A percentile compares a stretch with the other conserved stretches of the same genome.
phyloP scores from a whole-genome alignment of 495 filamentous ascomycete species.

The Neohortaea acidophila region DNA sequence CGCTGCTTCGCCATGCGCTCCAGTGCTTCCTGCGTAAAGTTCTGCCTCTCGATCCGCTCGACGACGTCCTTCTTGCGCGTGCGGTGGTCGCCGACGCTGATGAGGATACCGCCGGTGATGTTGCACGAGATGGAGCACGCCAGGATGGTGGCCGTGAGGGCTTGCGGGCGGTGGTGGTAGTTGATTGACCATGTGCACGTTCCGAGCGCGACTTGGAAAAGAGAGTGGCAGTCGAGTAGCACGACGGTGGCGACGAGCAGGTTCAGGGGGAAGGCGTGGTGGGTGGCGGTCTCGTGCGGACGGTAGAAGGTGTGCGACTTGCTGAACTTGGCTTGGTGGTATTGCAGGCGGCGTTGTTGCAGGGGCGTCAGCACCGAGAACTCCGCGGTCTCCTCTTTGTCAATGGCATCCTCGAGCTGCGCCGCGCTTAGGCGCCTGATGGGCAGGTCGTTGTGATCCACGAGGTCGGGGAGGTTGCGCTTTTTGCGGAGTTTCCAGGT shows the following conservation, averaged over 20 bases:
- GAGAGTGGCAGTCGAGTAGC: conserved; percentile 58
- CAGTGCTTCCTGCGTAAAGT: conserved; percentile 58
- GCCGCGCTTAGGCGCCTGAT: conserved; percentile 9
- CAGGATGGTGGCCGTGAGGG: conserved; percentile 62
- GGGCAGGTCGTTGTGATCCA: conserved; percentile 59
- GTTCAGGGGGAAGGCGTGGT: conserved; percentile 59
- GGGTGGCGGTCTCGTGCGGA: conserved; percentile 66
- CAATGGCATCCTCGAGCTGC: conserved; percentile 22
- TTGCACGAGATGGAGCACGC: conserved; percentile 61
- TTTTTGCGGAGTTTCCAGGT: conserved; percentile 57
- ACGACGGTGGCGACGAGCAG: conserved; percentile 56
- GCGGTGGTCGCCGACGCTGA: conserved; percentile 52
- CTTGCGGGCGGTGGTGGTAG: conserved; percentile 45
- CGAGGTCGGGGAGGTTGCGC: conserved; percentile 44
- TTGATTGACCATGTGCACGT: conserved; percentile 58
- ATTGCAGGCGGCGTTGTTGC: conserved; percentile 47
- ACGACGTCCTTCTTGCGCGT: conserved; percentile 72
- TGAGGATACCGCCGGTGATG: conserved; percentile 53
- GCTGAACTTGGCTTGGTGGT: conserved; percentile 61
- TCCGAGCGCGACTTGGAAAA: conserved; percentile 61
- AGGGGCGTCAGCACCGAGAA: conserved; percentile 45
- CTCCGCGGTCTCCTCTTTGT: conserved; percentile 29
- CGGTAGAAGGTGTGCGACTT: conserved; percentile 74
- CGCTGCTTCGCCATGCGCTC: conserved; percentile 42
- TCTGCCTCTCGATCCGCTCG: conserved; percentile 55